Conservation (phyloP, 129 eudicot species). For the Flaveria robusta region DNA sequence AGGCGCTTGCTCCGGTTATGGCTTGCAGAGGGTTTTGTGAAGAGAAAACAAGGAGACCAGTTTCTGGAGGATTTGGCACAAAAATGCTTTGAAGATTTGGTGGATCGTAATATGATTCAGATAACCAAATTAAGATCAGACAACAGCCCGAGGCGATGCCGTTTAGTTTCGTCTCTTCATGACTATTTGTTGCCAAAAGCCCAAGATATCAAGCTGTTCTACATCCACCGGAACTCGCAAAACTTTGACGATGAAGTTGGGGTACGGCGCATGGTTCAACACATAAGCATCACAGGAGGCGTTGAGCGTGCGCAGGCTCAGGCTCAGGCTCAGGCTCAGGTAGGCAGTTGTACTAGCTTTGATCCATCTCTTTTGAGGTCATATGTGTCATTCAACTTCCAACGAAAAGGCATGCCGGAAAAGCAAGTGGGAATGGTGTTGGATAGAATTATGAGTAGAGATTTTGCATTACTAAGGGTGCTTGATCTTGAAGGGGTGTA, state of each 20-base stretch:
- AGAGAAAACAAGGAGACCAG: constrained; percentile 4
- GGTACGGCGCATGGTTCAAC: constrained; percentile 49
- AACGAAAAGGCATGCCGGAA: constrained; percentile 45
- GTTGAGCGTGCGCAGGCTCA: constrained; percentile 16
- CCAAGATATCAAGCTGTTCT: constrained; percentile 44
- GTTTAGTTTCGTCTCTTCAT: constrained; percentile 45
- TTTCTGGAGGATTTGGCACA: constrained; percentile 47
- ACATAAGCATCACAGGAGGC: constrained; percentile 21
- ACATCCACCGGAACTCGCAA: constrained; percentile 36
- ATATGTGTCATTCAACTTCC: constrained; percentile 50
- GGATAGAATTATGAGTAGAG: constrained; percentile 26
- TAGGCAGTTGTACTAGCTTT: not conserved
- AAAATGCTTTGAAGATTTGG: constrained; percentile 45
- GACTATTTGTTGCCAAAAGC: constrained; percentile 51
- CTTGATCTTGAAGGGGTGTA: constrained; percentile 67
- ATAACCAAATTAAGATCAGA: constrained; percentile 59
- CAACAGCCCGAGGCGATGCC: constrained; percentile 53
- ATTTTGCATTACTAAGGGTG: constrained; percentile 53
- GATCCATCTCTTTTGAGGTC: constrained; percentile 43
- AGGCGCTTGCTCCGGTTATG: constrained; percentile 52
- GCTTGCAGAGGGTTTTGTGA: constrained; percentile 67
- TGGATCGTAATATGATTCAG: constrained; percentile 45
- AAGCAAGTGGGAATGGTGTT: constrained; percentile 53
- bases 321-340: no score
- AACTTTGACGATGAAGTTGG: constrained; percentile 17